Conservation (phyloP, 768 basidiomycete species). For the Inosperma sp. region DNA sequence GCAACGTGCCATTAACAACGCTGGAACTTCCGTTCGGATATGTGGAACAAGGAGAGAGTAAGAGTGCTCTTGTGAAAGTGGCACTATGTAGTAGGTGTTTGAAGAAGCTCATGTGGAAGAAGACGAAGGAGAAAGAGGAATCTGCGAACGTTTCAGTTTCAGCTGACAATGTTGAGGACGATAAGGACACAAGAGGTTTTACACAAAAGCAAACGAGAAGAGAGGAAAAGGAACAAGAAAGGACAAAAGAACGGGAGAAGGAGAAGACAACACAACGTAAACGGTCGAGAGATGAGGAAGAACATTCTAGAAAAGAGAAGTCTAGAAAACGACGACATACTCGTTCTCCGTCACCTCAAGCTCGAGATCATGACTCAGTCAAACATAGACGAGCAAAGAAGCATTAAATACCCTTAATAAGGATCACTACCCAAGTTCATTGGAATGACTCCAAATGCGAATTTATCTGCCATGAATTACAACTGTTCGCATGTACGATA, state of each 20-base stretch:
- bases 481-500: too few relatives aligned
- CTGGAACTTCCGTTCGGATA: conserved; percentile 91
- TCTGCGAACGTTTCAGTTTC: conserved; percentile 19
- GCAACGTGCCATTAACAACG: conserved; percentile 47
- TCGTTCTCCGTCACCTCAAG: background rate
- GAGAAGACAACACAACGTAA: background rate
- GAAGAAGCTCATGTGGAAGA: conserved; percentile 85
- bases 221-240: background rate
- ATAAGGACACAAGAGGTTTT: background rate
- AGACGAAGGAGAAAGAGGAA: conserved; percentile 54
- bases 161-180: background rate
- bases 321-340: background rate
- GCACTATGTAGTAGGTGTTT: conserved; percentile 77
- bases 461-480: too few relatives aligned
- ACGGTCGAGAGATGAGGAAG: background rate
- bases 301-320: background rate
- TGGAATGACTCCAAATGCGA: too few relatives aligned
- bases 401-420: too few relatives aligned
- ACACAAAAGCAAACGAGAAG: background rate
- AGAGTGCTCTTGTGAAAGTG: conserved; percentile 86
- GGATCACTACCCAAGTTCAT: too few relatives aligned
- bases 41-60: conserved; percentile 67
- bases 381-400: too few relatives aligned
- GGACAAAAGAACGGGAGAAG: background rate
- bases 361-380: too few relatives aligned